These are phyloP conservation scores for Coprinellus micaceus DNA, from an alignment of 768 basidiomycete species.

Conservation along the genomic window DNA sequence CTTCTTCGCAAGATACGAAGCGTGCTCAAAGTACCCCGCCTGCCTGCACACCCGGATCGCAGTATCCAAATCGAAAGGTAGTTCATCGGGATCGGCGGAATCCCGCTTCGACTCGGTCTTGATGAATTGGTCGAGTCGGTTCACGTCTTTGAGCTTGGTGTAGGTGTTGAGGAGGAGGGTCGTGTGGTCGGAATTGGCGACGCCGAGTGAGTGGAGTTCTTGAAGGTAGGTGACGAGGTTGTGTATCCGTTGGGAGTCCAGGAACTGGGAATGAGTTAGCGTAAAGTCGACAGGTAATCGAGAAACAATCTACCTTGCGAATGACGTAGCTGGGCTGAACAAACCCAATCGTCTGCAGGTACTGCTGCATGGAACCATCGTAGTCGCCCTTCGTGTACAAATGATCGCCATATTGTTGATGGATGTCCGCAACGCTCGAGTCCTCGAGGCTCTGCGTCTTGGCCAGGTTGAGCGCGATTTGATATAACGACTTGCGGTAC, in stretches of 20 bases:
- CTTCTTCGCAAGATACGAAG: slow-evolving; percentile 87
- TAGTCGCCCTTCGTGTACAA: slow-evolving; percentile 88
- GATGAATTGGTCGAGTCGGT: slow-evolving; percentile 87
- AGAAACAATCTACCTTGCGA: slow-evolving; percentile 63
- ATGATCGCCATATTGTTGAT: slow-evolving; percentile 86
- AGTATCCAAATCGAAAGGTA: slow-evolving; percentile 96
- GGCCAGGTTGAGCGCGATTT: slow-evolving; percentile 79
- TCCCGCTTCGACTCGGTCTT: slow-evolving; percentile 71
- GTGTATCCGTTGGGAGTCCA: slow-evolving; percentile 94
- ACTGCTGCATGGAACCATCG: slow-evolving; percentile 91
- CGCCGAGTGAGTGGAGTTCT: slow-evolving; percentile 83
- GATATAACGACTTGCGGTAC: slow-evolving; percentile 74
- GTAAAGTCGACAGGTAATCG: not conserved
- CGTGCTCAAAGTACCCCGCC: slow-evolving; percentile 94
- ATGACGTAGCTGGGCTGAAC: slow-evolving; percentile 95
- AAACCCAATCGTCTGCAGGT: slow-evolving; percentile 82
- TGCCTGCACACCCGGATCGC: slow-evolving; percentile 96
- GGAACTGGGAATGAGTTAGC: slow-evolving; percentile 57
- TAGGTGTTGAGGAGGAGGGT: slow-evolving; percentile 96
- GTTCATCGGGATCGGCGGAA: slow-evolving; percentile 45
- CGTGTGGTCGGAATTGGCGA: slow-evolving; percentile 95
- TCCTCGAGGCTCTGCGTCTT: slow-evolving; percentile 73
- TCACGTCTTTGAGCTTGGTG: slow-evolving; percentile 91
- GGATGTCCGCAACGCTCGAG: slow-evolving; percentile 79
- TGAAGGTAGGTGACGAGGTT: slow-evolving; percentile 95